phyloP scores from a whole-genome alignment of 2,329 filamentous ascomycete species.

The Penicillium sp. region DNA sequence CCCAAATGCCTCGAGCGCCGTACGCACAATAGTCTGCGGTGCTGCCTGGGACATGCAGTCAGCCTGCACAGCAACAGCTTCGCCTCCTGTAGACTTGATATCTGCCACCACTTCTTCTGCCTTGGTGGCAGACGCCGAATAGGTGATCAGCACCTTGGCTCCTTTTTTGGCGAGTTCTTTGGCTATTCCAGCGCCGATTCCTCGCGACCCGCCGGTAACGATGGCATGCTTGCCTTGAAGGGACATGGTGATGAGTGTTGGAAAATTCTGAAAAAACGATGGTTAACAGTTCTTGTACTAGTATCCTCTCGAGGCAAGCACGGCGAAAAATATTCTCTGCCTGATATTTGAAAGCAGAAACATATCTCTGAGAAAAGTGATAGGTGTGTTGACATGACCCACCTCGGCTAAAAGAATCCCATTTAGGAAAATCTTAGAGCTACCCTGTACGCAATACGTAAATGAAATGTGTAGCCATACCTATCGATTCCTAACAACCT shows the following conservation, averaged over 20 bases:
- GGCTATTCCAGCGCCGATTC: conserved; percentile 39
- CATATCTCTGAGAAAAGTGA: too few species aligned
- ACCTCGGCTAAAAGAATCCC: too few species aligned
- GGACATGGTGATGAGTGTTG: background rate
- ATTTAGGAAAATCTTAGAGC: too few species aligned
- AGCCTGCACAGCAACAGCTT: conserved; percentile 62
- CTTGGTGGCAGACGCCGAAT: conserved; percentile 57
- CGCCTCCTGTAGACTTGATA: conserved; percentile 61
- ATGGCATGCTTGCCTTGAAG: conserved; percentile 28
- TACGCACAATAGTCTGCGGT: conserved; percentile 59
- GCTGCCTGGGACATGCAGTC: conserved; percentile 63
- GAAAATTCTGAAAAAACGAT: too few species aligned
- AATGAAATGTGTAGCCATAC: too few species aligned
- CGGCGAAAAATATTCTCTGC: too few species aligned
- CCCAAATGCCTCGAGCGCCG: conserved; percentile 61
- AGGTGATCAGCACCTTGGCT: conserved; percentile 39
- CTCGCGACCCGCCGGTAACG: conserved; percentile 33
- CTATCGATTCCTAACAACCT: too few species aligned
- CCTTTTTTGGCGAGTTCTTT: conserved; percentile 38
- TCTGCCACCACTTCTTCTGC: conserved; percentile 62
- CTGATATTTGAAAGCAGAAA: too few species aligned
- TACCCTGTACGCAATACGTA: too few species aligned
- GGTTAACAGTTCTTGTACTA: too few species aligned
- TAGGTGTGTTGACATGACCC: too few species aligned
- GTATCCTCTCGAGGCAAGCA: too few species aligned